A percentile compares a stretch with the other conserved stretches of the same genome.
phyloP scores from a whole-genome alignment of 352 stramenopile species.

The Lagenidium sp. region DNA sequence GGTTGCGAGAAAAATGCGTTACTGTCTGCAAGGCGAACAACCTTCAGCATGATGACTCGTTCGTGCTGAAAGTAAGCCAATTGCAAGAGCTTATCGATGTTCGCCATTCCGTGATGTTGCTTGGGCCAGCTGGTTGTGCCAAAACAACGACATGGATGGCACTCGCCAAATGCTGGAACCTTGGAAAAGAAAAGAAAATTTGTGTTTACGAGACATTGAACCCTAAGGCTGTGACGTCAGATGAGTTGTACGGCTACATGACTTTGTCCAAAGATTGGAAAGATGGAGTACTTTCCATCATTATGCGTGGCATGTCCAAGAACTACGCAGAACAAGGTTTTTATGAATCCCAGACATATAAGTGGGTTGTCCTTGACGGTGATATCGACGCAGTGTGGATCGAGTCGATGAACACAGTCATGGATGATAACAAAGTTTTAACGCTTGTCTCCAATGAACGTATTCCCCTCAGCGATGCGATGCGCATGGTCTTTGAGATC shows the following conservation, averaged over 20 bases:
- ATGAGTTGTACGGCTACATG: slow-evolving; percentile 93
- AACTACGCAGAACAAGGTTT: slow-evolving; percentile 89
- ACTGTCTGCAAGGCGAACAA: slow-evolving; percentile 86
- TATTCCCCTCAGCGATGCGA: slow-evolving; percentile 71
- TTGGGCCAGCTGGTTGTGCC: slow-evolving; percentile 70
- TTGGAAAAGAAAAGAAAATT: slow-evolving; percentile 84
- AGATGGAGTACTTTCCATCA: slow-evolving; percentile 83
- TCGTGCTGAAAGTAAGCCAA: slow-evolving; percentile 84
- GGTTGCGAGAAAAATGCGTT: slow-evolving; percentile 89
- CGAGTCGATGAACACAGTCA: slow-evolving; percentile 95
- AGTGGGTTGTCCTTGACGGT: slow-evolving; percentile 83
- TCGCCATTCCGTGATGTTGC: slow-evolving; percentile 82
- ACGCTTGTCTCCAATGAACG: slow-evolving; percentile 89
- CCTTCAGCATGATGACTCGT: slow-evolving; percentile 78
- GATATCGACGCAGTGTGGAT: slow-evolving; percentile 89
- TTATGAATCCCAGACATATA: slow-evolving; percentile 92
- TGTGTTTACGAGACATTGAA: slow-evolving; percentile 88
- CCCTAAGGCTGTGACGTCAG: slow-evolving; percentile 81
- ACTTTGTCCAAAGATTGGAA: slow-evolving; percentile 88
- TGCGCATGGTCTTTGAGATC: slow-evolving; percentile 90
- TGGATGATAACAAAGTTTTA: slow-evolving; percentile 96
- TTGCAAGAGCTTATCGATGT: slow-evolving; percentile 85
- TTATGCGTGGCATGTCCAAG: slow-evolving; percentile 88
- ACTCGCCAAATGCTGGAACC: slow-evolving; percentile 81
- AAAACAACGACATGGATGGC: slow-evolving; percentile 85